phyloP scores from a whole-genome alignment of 1,139 yeast species.

The Magnusiomyces suaveolens region DNA sequence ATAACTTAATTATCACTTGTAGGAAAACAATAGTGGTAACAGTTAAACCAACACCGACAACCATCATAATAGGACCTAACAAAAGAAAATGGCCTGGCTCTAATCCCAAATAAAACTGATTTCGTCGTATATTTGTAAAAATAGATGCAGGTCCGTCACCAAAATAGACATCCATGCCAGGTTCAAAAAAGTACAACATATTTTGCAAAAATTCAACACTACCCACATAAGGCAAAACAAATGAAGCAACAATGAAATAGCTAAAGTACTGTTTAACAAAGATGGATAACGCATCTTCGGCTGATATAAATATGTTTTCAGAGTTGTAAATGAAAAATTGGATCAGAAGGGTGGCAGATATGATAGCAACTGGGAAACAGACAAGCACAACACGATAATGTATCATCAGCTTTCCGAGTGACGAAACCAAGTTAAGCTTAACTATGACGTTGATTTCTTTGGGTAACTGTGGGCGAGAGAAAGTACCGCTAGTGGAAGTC shows the following conservation, averaged over 20 bases:
- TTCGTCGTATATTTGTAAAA: conserved; percentile 26
- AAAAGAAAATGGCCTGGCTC: conserved; percentile 49
- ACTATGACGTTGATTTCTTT: conserved; percentile 20
- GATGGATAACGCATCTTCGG: conserved; percentile 40
- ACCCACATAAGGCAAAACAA: conserved; percentile 38
- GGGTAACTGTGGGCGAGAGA: conserved; percentile 10
- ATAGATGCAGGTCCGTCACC: conserved; percentile 22
- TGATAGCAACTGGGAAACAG: conserved; percentile 27
- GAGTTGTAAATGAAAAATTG: conserved; percentile 23
- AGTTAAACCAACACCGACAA: conserved; percentile 41
- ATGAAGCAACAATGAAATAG: conserved; percentile 21
- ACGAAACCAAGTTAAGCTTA: conserved; percentile 30
- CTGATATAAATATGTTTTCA: conserved; percentile 41
- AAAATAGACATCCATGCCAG: conserved; percentile 20
- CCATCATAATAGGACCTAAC: conserved; percentile 49
- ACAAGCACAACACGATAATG: conserved; percentile 30
- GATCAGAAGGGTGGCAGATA: conserved; percentile 22
- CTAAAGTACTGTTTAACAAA: conserved; percentile 25
- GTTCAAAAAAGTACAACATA: conserved; percentile 32
- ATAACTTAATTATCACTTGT: background rate
- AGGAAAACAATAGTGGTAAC: background rate
- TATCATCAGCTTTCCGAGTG: conserved; percentile 31
- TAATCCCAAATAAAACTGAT: conserved; percentile 52
- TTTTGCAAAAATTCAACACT: conserved; percentile 15
- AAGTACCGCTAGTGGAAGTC: background rate